These are phyloP conservation scores for Alloteropsis semialata DNA, from an alignment of 176 grass and related monocot species.

Conservation along the genomic window DNA sequence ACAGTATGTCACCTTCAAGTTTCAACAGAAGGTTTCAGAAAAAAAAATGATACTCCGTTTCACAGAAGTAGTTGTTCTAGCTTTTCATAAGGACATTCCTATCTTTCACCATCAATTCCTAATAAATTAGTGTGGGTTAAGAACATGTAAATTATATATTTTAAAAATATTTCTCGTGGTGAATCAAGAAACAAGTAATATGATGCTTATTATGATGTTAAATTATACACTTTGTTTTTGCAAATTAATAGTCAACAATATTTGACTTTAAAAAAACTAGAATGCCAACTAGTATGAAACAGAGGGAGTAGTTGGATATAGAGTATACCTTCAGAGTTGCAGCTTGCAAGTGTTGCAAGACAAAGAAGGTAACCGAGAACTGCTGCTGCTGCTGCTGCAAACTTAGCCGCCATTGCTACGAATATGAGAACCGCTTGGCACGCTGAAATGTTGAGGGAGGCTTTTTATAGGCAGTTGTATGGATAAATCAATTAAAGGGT, in stretches of 20 bases:
- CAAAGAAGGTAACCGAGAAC: background rate
- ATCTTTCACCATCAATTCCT: no score
- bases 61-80: no score
- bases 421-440: background rate
- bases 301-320: background rate
- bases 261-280: no score
- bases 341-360: slow-evolving; percentile 24
- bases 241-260: no score
- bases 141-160: no score
- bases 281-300: no score
- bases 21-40: background rate
- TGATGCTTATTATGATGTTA: no score
- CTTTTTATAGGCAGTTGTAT: background rate
- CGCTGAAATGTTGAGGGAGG: background rate
- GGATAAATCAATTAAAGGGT: background rate
- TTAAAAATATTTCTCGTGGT: no score
- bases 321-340: slow-evolving; percentile 39
- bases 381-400: background rate
- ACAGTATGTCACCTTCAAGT: slow-evolving; percentile 43
- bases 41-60: background rate
- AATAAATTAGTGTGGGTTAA: no score
- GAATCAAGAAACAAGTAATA: no score
- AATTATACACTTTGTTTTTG: no score
- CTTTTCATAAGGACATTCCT: no score
- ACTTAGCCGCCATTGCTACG: slow-evolving; percentile 12